These are phyloP conservation scores for Aspergillus novofumigatus DNA, from an alignment of 2,329 filamentous ascomycete species.

Conservation along the genomic window DNA sequence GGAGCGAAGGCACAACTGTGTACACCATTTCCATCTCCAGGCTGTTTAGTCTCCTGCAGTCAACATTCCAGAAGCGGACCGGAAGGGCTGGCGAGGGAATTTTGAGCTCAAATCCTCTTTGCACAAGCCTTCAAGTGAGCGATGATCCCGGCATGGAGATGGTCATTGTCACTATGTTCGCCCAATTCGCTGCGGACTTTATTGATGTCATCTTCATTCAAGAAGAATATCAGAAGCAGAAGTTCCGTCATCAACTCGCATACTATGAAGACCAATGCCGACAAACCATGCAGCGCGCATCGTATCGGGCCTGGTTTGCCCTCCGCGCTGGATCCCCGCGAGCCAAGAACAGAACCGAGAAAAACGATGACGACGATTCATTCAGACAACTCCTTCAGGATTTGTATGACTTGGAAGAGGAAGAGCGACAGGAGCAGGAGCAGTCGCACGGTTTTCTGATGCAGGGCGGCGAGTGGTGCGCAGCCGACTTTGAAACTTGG, in stretches of 20 bases:
- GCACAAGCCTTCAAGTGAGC: conserved; percentile 11
- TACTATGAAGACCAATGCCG: conserved; percentile 22
- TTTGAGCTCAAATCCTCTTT: conserved; percentile 20
- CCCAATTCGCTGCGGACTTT: conserved; percentile 29
- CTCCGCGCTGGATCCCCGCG: conserved; percentile 14
- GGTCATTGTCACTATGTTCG: conserved; percentile 26
- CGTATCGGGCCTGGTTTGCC: conserved; percentile 27
- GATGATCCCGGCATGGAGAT: conserved; percentile 31
- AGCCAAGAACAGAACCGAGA: conserved; percentile 11
- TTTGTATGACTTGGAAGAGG: conserved; percentile 20
- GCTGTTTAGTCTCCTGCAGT: conserved; percentile 17
- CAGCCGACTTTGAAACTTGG: conserved; percentile 19
- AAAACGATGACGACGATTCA: conserved; percentile 8
- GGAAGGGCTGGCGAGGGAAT: conserved; percentile 20
- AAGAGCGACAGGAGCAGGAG: conserved; percentile 11
- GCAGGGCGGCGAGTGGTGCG: conserved; percentile 5
- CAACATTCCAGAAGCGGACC: conserved; percentile 13
- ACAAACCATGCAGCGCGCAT: conserved; percentile 22
- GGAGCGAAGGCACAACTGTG: conserved; percentile 22
- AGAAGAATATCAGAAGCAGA: background rate
- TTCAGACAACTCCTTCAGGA: conserved; percentile 19
- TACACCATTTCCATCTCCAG: conserved; percentile 20
- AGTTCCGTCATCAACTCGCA: conserved; percentile 9
- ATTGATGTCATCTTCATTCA: conserved; percentile 18
- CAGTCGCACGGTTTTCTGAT: background rate